Conservation (phyloP, 2,329 filamentous ascomycete genomes). For the Cadophora sp. region DNA sequence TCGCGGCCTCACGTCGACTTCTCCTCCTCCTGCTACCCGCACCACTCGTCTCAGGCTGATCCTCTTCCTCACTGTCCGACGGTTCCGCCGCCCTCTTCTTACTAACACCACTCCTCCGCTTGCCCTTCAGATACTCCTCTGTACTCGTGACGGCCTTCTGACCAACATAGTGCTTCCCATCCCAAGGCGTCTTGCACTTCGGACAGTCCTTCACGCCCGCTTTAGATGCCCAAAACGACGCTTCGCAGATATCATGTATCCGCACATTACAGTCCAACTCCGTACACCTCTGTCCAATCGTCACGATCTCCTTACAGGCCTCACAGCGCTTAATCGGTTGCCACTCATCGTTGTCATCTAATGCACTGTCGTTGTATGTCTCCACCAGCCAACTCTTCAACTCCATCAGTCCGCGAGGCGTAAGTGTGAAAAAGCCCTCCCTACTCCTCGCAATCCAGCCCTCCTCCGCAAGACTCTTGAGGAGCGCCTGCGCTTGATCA, state of each 20-base stretch:
- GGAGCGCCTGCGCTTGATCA: constrained; percentile 76
- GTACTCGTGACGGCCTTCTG: constrained; percentile 44
- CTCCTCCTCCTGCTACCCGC: constrained; percentile 18
- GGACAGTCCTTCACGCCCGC: constrained; percentile 64
- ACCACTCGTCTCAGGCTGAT: constrained; percentile 22
- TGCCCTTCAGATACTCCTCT: constrained; percentile 44
- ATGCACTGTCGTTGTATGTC: constrained; percentile 81
- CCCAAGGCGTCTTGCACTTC: constrained; percentile 60
- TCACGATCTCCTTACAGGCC: constrained; percentile 90
- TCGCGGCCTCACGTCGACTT: constrained; percentile 17
- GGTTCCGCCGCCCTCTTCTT: constrained; percentile 26
- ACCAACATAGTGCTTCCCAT: constrained; percentile 44
- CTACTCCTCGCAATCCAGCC: constrained; percentile 84
- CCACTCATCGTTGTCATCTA: constrained; percentile 61
- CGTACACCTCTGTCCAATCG: constrained; percentile 78
- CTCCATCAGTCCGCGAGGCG: constrained; percentile 83
- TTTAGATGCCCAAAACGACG: constrained; percentile 72
- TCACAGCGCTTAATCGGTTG: constrained; percentile 85
- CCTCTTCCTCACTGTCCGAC: constrained; percentile 25
- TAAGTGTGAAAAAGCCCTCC: constrained; percentile 76
- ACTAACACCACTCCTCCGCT: constrained; percentile 40
- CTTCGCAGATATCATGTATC: constrained; percentile 78
- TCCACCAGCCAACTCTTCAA: constrained; percentile 83
- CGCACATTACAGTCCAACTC: constrained; percentile 71
- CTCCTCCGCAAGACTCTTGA: constrained; percentile 74